phyloP scores from a whole-genome alignment of 106 monocot genomes.

The Chionographis japonica region DNA sequence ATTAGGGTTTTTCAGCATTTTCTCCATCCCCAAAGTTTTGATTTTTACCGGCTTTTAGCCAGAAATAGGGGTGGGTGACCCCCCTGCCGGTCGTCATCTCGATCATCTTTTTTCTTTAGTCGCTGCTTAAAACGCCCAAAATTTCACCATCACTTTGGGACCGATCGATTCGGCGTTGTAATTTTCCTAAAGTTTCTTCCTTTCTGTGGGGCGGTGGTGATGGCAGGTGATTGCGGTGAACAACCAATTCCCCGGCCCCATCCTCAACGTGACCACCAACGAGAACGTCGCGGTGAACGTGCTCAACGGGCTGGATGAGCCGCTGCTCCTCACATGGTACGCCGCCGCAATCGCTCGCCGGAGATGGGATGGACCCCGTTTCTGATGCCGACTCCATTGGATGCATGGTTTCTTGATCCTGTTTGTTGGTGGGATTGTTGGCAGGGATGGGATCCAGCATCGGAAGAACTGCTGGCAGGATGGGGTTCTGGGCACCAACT shows the following conservation, averaged over 20 bases:
- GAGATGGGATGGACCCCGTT: no score
- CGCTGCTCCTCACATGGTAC: slow-evolving; percentile 80
- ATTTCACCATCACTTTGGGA: not conserved
- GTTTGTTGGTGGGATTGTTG: not conserved
- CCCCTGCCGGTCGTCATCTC: not conserved
- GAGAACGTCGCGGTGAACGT: slow-evolving; percentile 84
- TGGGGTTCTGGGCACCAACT: slow-evolving; percentile 85
- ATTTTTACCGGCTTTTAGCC: no score
- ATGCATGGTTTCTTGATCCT: not conserved
- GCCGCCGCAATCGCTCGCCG: not conserved
- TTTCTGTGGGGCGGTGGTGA: not conserved
- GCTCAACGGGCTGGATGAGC: slow-evolving; percentile 77
- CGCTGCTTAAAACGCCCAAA: not conserved
- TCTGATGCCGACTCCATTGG: no score
- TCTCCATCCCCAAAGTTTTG: no score
- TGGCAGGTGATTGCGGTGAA: slow-evolving; percentile 74
- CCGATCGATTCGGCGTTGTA: not conserved
- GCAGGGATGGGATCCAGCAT: slow-evolving; percentile 71
- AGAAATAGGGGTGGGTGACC: not conserved
- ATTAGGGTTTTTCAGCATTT: no score
- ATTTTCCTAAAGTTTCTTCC: not conserved
- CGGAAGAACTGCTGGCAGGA: slow-evolving; percentile 87
- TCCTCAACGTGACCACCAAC: slow-evolving; percentile 83
- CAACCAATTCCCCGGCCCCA: slow-evolving; percentile 76
- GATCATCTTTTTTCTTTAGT: not conserved